A percentile compares a stretch with the other conserved stretches of the same genome.
phyloP scores from a whole-genome alignment of 768 basidiomycete genomes.

The Sarcodon aspratus region DNA sequence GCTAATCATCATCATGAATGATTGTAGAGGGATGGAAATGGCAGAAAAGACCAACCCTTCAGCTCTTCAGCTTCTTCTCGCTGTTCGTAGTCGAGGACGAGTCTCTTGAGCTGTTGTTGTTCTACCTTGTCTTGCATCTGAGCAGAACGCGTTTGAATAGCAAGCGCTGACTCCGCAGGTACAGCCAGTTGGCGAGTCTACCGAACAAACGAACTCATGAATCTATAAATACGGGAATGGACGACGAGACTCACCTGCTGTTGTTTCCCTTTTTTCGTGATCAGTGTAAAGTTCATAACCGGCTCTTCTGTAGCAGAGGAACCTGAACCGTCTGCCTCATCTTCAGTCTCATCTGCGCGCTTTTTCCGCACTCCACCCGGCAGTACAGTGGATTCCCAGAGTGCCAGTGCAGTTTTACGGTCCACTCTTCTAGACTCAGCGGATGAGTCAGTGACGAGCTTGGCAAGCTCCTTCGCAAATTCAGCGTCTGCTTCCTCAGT shows the following conservation, averaged over 20 bases:
- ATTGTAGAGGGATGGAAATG: constrained; percentile 1
- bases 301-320: constrained; percentile 17
- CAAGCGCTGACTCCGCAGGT: constrained; percentile 78
- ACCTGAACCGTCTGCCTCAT: constrained; percentile 28
- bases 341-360: constrained; percentile 46
- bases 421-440: constrained; percentile 78
- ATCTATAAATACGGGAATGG: not conserved
- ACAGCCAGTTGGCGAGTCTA: constrained; percentile 84
- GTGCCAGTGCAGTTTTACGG: constrained; percentile 72
- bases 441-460: constrained; percentile 84
- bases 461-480: constrained; percentile 92
- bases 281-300: constrained; percentile 85
- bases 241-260: constrained; percentile 52
- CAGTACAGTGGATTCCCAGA: constrained; percentile 84
- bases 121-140: constrained; percentile 93
- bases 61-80: constrained; percentile 79
- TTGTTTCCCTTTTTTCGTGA: constrained; percentile 89
- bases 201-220: not conserved
- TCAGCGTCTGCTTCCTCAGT: constrained; percentile 87
- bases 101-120: constrained; percentile 92
- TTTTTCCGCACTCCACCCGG: constrained; percentile 58
- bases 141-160: constrained; percentile 82
- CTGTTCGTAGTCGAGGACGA: constrained; percentile 87
- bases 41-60: constrained; percentile 37
- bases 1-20: constrained; percentile 25